Percentiles rank a stretch among this genome's conserved stretches.
phyloP scores from a whole-genome alignment of 1,139 yeast species.

The Saccharomyces hybrid region DNA sequence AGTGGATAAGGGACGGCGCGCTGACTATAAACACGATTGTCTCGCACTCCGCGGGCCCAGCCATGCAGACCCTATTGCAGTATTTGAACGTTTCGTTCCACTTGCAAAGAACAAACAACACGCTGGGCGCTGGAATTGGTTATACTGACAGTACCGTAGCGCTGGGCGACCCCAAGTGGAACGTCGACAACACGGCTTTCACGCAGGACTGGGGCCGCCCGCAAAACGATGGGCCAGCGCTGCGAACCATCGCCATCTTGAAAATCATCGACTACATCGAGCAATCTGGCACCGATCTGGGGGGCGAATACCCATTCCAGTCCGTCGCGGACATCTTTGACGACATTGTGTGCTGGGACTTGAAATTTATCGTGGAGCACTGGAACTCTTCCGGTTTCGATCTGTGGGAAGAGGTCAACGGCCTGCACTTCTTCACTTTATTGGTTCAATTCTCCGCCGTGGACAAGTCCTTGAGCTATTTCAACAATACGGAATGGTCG shows the following conservation, averaged over 20 bases:
- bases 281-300: conserved; percentile 21
- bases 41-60: background rate
- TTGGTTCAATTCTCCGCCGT: too few species aligned
- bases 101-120: conserved; percentile 61
- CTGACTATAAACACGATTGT: conserved; percentile 65
- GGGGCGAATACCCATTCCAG: conserved; percentile 9
- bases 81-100: conserved; percentile 52
- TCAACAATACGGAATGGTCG: background rate
- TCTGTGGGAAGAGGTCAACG: conserved; percentile 84
- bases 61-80: conserved; percentile 26
- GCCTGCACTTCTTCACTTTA: conserved; percentile 60
- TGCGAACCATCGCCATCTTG: conserved; percentile 59
- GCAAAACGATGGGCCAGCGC: conserved; percentile 91
- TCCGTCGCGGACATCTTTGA: conserved; percentile 37
- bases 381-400: conserved; percentile 73
- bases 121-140: conserved; percentile 52
- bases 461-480: too few species aligned
- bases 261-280: conserved; percentile 35
- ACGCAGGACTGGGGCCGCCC: conserved; percentile 84
- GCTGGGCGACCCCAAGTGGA: conserved; percentile 84
- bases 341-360: conserved; percentile 60
- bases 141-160: conserved; percentile 36
- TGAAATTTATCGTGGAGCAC: conserved; percentile 50
- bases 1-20: conserved; percentile 90
- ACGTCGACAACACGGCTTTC: conserved; percentile 57